A percentile compares a stretch with the other conserved stretches of the same genome.
Evolutionary conservation across 805 yeast genomes (phyloP).

Genomic region (Ogataea polymorpha): DNA sequence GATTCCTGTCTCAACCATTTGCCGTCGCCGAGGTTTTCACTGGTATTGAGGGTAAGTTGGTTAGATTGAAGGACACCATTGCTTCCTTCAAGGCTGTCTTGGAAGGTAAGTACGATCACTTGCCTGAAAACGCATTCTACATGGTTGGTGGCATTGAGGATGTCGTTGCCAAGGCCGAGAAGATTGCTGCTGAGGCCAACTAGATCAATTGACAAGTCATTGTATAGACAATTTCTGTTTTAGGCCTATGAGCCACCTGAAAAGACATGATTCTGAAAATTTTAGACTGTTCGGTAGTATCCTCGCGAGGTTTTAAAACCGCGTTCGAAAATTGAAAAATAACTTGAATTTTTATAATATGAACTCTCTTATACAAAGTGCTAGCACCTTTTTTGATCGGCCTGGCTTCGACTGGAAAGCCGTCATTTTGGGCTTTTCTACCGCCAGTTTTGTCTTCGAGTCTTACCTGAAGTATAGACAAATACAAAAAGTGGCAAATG

Average conservation of each 20-base stretch:
- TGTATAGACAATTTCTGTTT: conserved; percentile 20
- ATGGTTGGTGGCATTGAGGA: conserved; percentile 99
- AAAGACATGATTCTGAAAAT: conserved; percentile 13
- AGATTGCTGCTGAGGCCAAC: conserved; percentile 90
- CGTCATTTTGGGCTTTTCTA: conserved; percentile 68
- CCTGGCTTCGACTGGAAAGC: conserved; percentile 79
- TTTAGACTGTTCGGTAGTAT: neutral
- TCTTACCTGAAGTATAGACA: conserved; percentile 75
- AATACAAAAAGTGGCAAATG: conserved; percentile 55
- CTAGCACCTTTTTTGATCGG: conserved; percentile 55
- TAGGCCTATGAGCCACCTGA: conserved; percentile 16
- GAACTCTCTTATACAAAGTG: conserved; percentile 31
- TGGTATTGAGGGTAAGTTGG: conserved; percentile 98
- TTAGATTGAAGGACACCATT: conserved; percentile 93
- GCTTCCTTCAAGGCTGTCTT: conserved; percentile 94
- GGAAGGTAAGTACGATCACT: conserved; percentile 97
- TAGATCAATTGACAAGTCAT: conserved; percentile 32
- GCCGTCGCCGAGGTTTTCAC: conserved; percentile 99
- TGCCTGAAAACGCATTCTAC: conserved; percentile 99
- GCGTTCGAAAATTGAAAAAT: neutral
- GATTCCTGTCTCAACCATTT: conserved; percentile 99
- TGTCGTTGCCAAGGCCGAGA: conserved; percentile 97
- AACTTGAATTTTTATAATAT: conserved; percentile 7
- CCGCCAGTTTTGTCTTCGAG: conserved; percentile 74
- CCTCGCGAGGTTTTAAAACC: too few species aligned